phyloP scores from a whole-genome alignment of 345 rosid genomes.

The Citrus sp. region DNA sequence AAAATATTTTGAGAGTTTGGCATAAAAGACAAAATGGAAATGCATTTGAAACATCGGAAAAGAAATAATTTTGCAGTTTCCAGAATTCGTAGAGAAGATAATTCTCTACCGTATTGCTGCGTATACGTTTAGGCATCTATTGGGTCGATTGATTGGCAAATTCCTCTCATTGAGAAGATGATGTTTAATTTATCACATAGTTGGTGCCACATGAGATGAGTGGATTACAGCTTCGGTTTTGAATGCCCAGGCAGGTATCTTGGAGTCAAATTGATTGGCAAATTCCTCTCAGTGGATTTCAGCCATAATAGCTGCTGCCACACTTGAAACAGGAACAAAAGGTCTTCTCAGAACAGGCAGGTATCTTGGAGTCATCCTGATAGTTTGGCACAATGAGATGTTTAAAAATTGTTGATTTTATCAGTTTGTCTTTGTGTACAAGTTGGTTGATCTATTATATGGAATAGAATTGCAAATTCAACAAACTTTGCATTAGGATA shows the following conservation, averaged over 20 bases:
- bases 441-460: slow-evolving; percentile 1
- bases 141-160: neutral
- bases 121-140: neutral
- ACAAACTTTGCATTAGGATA: neutral
- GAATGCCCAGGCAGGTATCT: neutral
- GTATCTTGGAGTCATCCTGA: neutral
- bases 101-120: neutral
- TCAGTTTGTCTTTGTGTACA: neutral
- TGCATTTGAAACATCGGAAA: neutral
- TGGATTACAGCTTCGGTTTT: too few species aligned
- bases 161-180: neutral
- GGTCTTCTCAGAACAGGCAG: neutral
- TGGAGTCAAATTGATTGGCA: too few species aligned
- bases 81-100: neutral
- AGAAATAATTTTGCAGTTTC: neutral
- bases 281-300: neutral
- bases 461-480: neutral
- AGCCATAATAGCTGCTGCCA: neutral
- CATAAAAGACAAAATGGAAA: neutral
- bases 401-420: neutral
- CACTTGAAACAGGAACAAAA: neutral
- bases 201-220: too few species aligned
- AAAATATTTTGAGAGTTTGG: neutral
- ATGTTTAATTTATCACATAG: too few species aligned
- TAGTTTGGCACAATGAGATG: neutral